Evolutionary conservation across 192 early-diverging fungal species (phyloP), one percentile per base, ranked within the genome.

Genomic region (Geranomyces variabilis): DNA sequence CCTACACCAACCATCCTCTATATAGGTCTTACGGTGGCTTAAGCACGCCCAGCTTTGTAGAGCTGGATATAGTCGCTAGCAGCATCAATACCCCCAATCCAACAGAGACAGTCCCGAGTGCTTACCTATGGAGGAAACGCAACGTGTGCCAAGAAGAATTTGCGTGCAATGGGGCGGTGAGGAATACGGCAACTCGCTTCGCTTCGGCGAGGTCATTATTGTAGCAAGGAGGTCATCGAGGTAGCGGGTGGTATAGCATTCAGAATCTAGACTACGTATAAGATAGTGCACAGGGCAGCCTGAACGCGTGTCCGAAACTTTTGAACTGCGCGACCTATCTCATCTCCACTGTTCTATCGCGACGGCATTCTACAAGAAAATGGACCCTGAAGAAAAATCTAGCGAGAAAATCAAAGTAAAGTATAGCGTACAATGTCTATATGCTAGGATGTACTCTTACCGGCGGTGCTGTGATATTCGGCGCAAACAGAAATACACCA

Each of bases 31-130:
- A 53, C 51, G 17, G 51, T 53, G 51, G 51, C 51, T 53, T 53
- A 3, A 17, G 51, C 51, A 53, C 51, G 51, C 51, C 51, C 51
- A 53, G 51, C 51, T 53, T 53, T 53, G 51, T 15, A 4, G 51
- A 53, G 51, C 51, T 53, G 51, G 51, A 53, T 53, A 53, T 53
- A 53, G 51, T 53, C 51, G 51, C 51, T 53, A 53, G 51, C 51
- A 53, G 7, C 51, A 53, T 53, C 51, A 53, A 8, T 53, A 8
- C 17, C 4, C 7, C 51, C 51, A 4, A 17, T 53, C 15, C 51
- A 3, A 53, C 3, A n/a, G 3, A 47, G 46, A 19, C 46, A 47
- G 51, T 53, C 17, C 51, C 51, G 17, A 53, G 17, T 53, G 51
- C 51, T 53, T 15, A 53, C 51, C 51, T 53, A 53, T 17, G 17